These are phyloP conservation scores for Actinidia polygama DNA, from an alignment of 179 eudicot species.

Conservation along the genomic window DNA sequence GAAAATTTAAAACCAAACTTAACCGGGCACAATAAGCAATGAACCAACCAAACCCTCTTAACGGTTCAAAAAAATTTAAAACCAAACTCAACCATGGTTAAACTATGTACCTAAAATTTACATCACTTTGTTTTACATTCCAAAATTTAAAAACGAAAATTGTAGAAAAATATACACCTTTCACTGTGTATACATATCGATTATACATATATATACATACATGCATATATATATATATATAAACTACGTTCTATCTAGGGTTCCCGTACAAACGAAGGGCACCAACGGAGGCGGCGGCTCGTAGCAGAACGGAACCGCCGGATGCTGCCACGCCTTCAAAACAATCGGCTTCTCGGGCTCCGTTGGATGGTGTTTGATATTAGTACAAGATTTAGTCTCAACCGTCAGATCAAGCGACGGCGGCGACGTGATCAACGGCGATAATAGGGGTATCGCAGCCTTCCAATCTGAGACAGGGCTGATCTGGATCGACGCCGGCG, in stretches of 20 bases:
- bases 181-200: too few species aligned
- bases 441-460: constrained; percentile 79
- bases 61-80: too few species aligned
- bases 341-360: constrained; percentile 36
- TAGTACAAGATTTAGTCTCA: constrained; percentile 28
- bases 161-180: constrained; percentile 1
- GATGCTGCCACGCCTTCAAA: constrained; percentile 79
- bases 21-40: too few species aligned
- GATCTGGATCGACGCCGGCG: constrained; percentile 76
- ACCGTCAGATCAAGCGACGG: constrained; percentile 28
- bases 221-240: constrained; percentile 10
- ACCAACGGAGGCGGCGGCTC: constrained; percentile 46
- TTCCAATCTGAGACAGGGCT: constrained; percentile 67
- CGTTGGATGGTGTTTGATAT: constrained; percentile 19
- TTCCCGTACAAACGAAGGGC: constrained; percentile 31
- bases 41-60: too few species aligned
- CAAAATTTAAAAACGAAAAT: background rate
- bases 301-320: constrained; percentile 73
- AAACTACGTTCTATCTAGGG: background rate
- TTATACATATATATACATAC: too few species aligned
- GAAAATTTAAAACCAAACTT: too few species aligned
- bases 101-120: too few species aligned
- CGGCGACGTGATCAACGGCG: constrained; percentile 70
- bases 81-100: too few species aligned
- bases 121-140: too few species aligned